Evolutionary conservation across 192 early-diverging fungal genomes (phyloP).

Genomic region (Entomortierella chlamydospora): DNA sequence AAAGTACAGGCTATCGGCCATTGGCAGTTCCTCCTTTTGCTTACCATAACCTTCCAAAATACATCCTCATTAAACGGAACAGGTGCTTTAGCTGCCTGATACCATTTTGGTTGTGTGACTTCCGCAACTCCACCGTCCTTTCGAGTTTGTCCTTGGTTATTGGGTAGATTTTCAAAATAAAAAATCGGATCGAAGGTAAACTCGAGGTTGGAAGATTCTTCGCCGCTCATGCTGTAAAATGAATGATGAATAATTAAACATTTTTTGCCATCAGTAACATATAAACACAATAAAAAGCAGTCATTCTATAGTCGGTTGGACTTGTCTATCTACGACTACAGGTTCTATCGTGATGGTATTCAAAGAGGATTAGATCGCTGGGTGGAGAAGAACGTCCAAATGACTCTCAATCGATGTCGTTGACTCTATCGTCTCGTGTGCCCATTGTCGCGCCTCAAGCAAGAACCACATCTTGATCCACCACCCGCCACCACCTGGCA

Average conservation of each 20-base stretch:
- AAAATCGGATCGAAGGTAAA: conserved; percentile 29
- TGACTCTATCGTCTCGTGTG: conserved; percentile 45
- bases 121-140: not conserved
- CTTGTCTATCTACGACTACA: too few relatives aligned
- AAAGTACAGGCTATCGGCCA: not conserved
- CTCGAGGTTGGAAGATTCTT: conserved; percentile 10
- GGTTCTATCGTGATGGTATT: not conserved
- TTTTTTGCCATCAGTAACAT: too few relatives aligned
- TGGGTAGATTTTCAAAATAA: conserved; percentile 30
- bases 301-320: too few relatives aligned
- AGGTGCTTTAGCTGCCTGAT: conserved; percentile 51
- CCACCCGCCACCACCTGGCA: conserved; percentile 51
- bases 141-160: not conserved
- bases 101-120: conserved; percentile 33
- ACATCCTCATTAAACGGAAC: conserved; percentile 52
- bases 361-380: conserved; percentile 22
- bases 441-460: conserved; percentile 69
- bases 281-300: not conserved
- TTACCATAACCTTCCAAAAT: conserved; percentile 65
- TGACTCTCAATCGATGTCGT: conserved; percentile 39
- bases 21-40: not conserved
- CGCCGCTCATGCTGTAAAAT: conserved; percentile 16
- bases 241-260: not conserved
- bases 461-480: conserved; percentile 75
- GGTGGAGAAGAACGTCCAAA: conserved; percentile 40